A percentile compares a stretch with the other conserved stretches of the same genome.
Conservation (phyloP, 352 stramenopile species). For the Heterotrichella gracilis region DNA sequence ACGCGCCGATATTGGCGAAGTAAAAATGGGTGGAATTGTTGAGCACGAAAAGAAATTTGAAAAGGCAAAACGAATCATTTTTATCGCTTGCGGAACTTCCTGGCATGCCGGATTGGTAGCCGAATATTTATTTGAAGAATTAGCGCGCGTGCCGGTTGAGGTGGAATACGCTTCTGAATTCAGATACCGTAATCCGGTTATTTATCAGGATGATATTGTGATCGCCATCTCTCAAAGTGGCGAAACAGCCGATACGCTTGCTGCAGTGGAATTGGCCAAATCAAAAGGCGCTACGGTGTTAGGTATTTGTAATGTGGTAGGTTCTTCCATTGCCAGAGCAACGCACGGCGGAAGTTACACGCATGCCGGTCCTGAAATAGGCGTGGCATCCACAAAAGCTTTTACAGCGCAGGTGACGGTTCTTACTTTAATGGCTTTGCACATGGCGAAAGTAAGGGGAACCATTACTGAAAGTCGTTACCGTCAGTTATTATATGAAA, state of each 20-base stretch:
- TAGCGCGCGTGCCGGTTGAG: constrained; percentile 21
- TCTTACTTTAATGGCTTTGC: constrained; percentile 20
- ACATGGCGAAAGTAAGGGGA: constrained; percentile 16
- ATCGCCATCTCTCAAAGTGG: constrained; percentile 82
- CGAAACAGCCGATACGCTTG: constrained; percentile 65
- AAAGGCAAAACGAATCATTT: constrained; percentile 20
- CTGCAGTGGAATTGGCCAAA: constrained; percentile 45
- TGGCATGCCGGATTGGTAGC: constrained; percentile 21
- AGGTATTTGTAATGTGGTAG: constrained; percentile 79
- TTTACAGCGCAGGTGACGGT: constrained; percentile 73
- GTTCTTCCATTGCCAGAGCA: constrained; percentile 66
- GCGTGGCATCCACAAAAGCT: constrained; percentile 86
- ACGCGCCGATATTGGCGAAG: not conserved
- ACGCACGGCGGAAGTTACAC: constrained; percentile 74
- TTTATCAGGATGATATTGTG: constrained; percentile 21
- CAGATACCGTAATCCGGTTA: constrained; percentile 22
- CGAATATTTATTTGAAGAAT: constrained; percentile 22
- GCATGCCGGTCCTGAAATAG: constrained; percentile 80
- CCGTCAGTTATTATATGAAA: constrained; percentile 12
- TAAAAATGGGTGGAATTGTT: constrained; percentile 16
- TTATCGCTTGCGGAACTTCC: constrained; percentile 22
- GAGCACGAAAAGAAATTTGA: constrained; percentile 1
- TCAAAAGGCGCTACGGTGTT: constrained; percentile 37
- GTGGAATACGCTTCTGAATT: constrained; percentile 25
- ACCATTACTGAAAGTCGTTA: constrained; percentile 14